phyloP scores from a whole-genome alignment of 768 basidiomycete genomes.

The Pseudohyphozyma bogoriensis region DNA sequence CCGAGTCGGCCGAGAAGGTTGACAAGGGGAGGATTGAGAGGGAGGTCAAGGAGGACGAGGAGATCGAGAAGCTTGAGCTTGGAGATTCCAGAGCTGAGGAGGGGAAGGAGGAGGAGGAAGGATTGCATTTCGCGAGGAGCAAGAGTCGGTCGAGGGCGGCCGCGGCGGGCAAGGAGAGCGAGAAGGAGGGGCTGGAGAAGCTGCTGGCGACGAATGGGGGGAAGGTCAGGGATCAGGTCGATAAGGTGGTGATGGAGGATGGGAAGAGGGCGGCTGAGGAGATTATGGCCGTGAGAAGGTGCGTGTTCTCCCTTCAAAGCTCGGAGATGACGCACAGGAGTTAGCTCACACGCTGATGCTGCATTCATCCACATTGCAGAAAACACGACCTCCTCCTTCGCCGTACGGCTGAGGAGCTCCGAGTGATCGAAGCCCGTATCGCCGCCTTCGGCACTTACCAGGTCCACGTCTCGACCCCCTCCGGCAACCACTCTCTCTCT shows the following conservation, averaged over 20 bases:
- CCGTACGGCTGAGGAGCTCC: conserved; percentile 11
- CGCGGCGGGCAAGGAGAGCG: not conserved
- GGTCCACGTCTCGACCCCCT: too few relatives aligned
- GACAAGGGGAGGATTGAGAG: too few relatives aligned
- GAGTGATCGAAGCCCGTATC: not conserved
- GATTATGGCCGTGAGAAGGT: conserved; percentile 15
- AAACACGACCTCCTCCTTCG: conserved; percentile 13
- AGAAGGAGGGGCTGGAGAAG: not conserved
- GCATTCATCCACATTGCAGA: too few relatives aligned
- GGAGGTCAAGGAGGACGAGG: not conserved
- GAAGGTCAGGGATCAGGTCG: not conserved
- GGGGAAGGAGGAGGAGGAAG: not conserved
- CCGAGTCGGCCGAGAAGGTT: too few relatives aligned
- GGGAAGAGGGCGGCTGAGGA: conserved; percentile 21
- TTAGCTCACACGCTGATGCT: too few relatives aligned
- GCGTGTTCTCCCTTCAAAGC: too few relatives aligned
- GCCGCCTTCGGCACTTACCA: not conserved
- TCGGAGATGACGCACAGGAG: too few relatives aligned
- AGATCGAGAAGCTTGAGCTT: not conserved
- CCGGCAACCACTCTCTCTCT: too few relatives aligned
- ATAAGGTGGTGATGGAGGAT: not conserved
- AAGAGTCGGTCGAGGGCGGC: not conserved
- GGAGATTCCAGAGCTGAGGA: not conserved
- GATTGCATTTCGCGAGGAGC: too few relatives aligned
- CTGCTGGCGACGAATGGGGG: not conserved